phyloP scores from a whole-genome alignment of 1,284 basidiomycete genomes.

The Earliella scabrosa region DNA sequence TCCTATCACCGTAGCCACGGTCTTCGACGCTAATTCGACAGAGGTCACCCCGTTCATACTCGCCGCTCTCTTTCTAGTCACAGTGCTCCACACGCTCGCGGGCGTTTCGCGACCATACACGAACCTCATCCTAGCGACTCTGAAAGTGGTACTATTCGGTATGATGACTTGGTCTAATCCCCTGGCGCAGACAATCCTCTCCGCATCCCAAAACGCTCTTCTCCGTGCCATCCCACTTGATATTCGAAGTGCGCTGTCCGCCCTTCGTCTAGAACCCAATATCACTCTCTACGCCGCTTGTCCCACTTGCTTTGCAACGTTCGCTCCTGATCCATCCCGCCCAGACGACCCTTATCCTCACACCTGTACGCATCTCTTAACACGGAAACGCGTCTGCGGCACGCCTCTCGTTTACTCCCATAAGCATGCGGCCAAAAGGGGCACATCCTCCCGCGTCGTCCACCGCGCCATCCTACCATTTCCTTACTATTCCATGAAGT shows the following conservation, averaged over 20 bases:
- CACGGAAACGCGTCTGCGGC: background rate
- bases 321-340: background rate
- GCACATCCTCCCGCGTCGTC: background rate
- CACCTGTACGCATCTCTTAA: background rate
- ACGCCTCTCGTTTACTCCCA: background rate
- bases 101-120: background rate
- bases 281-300: constrained; percentile 9
- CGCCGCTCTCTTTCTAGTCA: background rate
- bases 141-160: background rate
- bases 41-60: too few relatives aligned
- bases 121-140: background rate
- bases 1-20: too few relatives aligned
- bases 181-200: background rate
- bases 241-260: background rate
- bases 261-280: constrained; percentile 5
- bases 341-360: constrained; percentile 2
- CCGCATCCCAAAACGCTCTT: background rate
- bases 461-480: background rate
- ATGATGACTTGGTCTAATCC: background rate
- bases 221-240: background rate
- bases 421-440: background rate
- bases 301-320: constrained; percentile 7
- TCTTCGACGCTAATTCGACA: too few relatives aligned
- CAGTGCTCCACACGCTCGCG: background rate
- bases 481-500: background rate